Evolutionary conservation across 1,139 yeast genomes (phyloP), one percentile per base, ranked within the genome.

Genomic region (Suhomyces anneliseae): DNA sequence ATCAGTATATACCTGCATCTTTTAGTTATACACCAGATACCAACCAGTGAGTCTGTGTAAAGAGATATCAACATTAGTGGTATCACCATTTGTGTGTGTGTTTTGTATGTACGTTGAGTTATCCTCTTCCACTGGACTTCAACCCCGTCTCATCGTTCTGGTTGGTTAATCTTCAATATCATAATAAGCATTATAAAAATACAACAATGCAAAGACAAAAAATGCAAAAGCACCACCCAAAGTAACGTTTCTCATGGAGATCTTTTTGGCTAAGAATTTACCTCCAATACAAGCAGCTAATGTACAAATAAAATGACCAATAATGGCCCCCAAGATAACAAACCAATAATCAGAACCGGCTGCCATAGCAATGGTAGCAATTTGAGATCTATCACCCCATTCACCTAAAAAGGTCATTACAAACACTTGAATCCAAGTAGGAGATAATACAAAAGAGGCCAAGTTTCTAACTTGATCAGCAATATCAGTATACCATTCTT

Each of bases 361-460:
- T 42, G 98, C 98, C 95, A 93, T 87, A 44, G 99, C 99, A 60
- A 93, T 90, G 38, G 97, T 95, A 35, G 98, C 97, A 46, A 93
- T 90, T 70, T 93, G 99, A 11, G 97, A 90, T 61, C 99, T 83
- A 67, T 93, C 99, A 43, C 99, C 99, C 96, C 98, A 90, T 72
- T 93, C 99, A 49, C 97, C 99, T 47, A 93, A 74, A 65, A 95
- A 95, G 2, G 97, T 90, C 98, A 95, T 92, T 45, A 85, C 83
- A 64, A 93, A 93, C 6, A 93, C 95, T 70, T 93, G 97, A 56
- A 92, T 87, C 92, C 96, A 93, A 12, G 85, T 72, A 2, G 99
- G 99, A 6, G 96, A 87, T 45, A 93, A 73, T 12, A 90, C 70
- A 50, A 84, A 79, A 3, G 82, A 69, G 4, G 85, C 82, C 51